Evolutionary conservation across 352 stramenopile genomes (phyloP).

Genomic region (Globisporangium sylvaticum): DNA sequence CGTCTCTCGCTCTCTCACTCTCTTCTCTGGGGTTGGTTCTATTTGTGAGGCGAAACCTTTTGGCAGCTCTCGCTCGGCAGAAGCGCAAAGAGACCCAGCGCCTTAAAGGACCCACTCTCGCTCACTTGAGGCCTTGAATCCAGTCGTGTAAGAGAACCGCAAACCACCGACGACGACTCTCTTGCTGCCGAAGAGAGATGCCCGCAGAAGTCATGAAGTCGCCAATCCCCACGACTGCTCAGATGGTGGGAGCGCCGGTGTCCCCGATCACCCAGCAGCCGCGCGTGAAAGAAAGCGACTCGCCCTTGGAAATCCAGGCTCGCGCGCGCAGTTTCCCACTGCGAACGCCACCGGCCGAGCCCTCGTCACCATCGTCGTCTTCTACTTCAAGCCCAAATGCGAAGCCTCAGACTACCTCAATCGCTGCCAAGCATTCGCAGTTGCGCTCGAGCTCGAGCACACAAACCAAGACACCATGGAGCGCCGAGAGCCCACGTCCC

Average conservation of each 20-base stretch:
- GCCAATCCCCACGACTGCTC: not conserved
- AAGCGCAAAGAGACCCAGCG: not conserved
- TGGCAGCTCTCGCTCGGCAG: not conserved
- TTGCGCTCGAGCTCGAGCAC: conserved; percentile 18
- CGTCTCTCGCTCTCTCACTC: not conserved
- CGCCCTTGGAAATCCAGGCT: conserved; percentile 12
- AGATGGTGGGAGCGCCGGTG: not conserved
- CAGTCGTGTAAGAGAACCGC: conserved; percentile 1
- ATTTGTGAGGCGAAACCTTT: not conserved
- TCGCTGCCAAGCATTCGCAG: conserved; percentile 2
- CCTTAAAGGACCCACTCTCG: no score
- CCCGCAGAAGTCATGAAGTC: not conserved
- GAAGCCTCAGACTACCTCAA: not conserved
- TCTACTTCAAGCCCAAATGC: not conserved
- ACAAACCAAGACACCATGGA: conserved; percentile 17
- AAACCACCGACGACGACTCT: not conserved
- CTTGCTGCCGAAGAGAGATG: not conserved
- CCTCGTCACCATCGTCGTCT: not conserved
- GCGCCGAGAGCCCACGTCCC: conserved; percentile 3
- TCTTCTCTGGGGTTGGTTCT: not conserved
- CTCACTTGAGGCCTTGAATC: not conserved
- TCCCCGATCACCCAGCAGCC: not conserved
- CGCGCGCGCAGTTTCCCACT: conserved; percentile 15
- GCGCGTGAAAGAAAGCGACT: conserved; percentile 10
- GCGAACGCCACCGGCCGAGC: not conserved